Evolutionary conservation across 768 basidiomycete genomes (phyloP), one percentile per base, ranked within the genome.

Genomic region (Boletus edulis): DNA sequence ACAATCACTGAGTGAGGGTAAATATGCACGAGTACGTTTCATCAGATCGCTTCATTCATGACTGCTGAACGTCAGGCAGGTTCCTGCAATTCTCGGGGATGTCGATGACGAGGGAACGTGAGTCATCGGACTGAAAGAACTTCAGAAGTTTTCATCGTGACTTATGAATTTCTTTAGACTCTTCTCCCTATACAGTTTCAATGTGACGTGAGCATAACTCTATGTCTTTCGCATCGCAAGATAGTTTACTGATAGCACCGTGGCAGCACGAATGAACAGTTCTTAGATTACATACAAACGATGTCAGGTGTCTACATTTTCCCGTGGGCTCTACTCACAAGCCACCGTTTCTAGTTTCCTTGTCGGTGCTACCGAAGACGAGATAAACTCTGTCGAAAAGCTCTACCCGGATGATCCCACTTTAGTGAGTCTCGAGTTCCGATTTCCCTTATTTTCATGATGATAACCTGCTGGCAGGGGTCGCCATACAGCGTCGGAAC

Each of bases 401-500:
- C 24, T 52, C 17, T 59, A 59, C 32, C 58, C 58, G 2, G 42
- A 48, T 1, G 37, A 56, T 4, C 29, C 58, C 29, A 22, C 54
- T 22, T 20, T 47, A 13, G 58, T 55, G 15, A 27, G 57, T 24
- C 7, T 14, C 14, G 22, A 32, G 12, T 45, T 15, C 34, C 20
- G n/a, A 13, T n/a, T 14, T 32, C 29, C 5, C n/a, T 15, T 35
- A 9, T 3, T 17, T 14, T 13, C 10, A 31, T 22, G 22, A 31
- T 22, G 22, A 18, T 29, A 27, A 51, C 20, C 3, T n/a, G 24
- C 38, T n/a, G 22, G 14, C 32, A 64, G 49, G 68, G 68, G 1
- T 69, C 68, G 15, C 68, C 68, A 1, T 69, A 62, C 51, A 59
- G 62, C 20, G 67, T 71, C 6, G 69, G 67, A 12, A 52, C 31